Base-by-base conservation (phyloP, 176 grass and related monocot species). In the Ensete ventricosum region DNA sequence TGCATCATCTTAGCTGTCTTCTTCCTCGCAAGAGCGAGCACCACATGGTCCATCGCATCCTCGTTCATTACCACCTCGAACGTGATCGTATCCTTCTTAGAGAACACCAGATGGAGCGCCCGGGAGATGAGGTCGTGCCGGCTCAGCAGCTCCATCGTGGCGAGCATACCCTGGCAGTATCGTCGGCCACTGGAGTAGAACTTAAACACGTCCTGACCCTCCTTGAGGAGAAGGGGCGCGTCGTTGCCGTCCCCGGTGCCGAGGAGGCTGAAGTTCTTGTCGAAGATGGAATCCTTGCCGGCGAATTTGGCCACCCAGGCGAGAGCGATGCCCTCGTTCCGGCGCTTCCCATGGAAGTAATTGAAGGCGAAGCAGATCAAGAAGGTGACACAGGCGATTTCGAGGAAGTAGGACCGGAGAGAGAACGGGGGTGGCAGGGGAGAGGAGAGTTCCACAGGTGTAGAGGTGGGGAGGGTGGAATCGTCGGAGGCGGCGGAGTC, bases 11-110 rank as follows among this genome's bases (percentile, higher is more conserved):
- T 99, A 14, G 80, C 84, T 1, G 75, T 83, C 88, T 99, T 99
- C 86, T 89, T 99, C 83, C 88, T 88, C 14, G 91, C 88, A 26
- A 91, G 68, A 0, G 90, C 86, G 14, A 99, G 78, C 22, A 99
- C 24, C 6, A 99, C 91, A 69, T 94, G 86, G 70, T 99, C 95
- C 95, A 99, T 99, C 57, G 81, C 76, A 0, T 99, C 95, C 19
- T 99, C 95, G 52, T 91, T 99, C 88, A 99, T 91, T 9, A 99
- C 67, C 54, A 99, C 95, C 76, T 99, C 88, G 21, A 99, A 89
- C 50, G 91, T 94, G 73, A 99, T 94, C 9, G 81, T 80, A 71
- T 99, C 95, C 76, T 87, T 94, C 78, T 69, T 89, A 14, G 88
- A 78, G 78, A 99, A 83, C 13, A 99, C 72, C 9, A 90, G 78